Percentiles rank a stretch among this genome's conserved stretches.
Evolutionary conservation across 2,329 filamentous ascomycete genomes (phyloP).

Genomic region (Fusarium bactridioides): DNA sequence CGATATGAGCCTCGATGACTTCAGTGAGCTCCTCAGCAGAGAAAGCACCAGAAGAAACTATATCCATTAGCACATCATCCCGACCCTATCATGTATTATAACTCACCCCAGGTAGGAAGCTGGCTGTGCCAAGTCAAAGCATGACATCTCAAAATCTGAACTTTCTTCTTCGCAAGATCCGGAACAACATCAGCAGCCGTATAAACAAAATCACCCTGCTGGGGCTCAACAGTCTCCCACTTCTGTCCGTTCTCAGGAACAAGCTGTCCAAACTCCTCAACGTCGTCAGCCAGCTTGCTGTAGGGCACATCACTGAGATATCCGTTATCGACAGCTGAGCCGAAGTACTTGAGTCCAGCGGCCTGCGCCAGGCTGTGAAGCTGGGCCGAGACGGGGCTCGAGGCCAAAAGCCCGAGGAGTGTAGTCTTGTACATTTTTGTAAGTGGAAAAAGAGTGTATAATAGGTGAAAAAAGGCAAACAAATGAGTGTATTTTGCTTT

Average conservation of each 20-base stretch:
- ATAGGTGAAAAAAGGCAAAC: constrained; percentile 4
- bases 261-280: constrained; percentile 68
- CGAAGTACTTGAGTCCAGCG: constrained; percentile 69
- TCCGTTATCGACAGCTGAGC: constrained; percentile 68
- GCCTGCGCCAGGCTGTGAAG: constrained; percentile 63
- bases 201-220: constrained; percentile 64
- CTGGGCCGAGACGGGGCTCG: constrained; percentile 41
- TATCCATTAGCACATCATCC: not conserved
- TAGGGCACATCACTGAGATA: constrained; percentile 64
- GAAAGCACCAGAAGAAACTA: constrained; percentile 53
- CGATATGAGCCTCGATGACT: constrained; percentile 64
- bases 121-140: constrained; percentile 60
- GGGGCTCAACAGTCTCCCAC: constrained; percentile 70
- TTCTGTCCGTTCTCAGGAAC: constrained; percentile 71
- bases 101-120: constrained; percentile 42
- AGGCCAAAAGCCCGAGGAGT: constrained; percentile 38
- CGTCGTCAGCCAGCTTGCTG: constrained; percentile 61
- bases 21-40: constrained; percentile 64
- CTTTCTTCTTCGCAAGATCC: constrained; percentile 56
- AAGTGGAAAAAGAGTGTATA: not conserved
- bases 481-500: constrained; percentile 14
- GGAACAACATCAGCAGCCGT: constrained; percentile 62
- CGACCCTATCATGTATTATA: fast-evolving
- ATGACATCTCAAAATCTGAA: constrained; percentile 68
- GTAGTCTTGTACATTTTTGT: constrained; percentile 35